phyloP scores from a whole-genome alignment of 805 yeast genomes.

The Candida broadrunensis region DNA sequence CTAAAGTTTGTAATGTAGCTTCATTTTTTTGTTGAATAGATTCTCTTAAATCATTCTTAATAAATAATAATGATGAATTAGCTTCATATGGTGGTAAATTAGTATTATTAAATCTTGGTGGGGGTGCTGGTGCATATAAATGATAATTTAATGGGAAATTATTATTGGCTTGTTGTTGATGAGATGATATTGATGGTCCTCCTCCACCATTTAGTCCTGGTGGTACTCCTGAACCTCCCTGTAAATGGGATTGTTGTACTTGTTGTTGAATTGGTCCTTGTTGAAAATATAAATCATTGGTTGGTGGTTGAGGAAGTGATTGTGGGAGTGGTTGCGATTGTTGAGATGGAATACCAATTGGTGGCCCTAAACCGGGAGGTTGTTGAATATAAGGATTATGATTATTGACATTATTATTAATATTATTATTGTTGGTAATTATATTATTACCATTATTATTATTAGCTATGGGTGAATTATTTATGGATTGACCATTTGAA shows the following conservation, averaged over 20 bases:
- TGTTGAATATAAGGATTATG: constrained; percentile 9
- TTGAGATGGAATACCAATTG: constrained; percentile 7
- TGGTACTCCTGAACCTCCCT: not conserved
- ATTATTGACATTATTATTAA: not conserved
- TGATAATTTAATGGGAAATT: constrained; percentile 71
- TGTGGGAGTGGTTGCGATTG: constrained; percentile 6
- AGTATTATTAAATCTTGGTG: constrained; percentile 60
- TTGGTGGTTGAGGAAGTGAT: constrained; percentile 1
- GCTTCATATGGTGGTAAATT: constrained; percentile 71
- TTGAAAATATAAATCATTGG: constrained; percentile 2
- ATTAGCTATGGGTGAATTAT: not conserved
- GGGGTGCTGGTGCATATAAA: constrained; percentile 86
- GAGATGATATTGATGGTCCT: not conserved
- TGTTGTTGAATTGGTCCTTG: not conserved
- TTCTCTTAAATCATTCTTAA: constrained; percentile 71
- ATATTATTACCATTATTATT: constrained; percentile 9
- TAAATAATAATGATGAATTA: constrained; percentile 64
- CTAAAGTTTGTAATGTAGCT: constrained; percentile 69
- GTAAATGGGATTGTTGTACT: not conserved
- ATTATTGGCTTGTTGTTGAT: constrained; percentile 2
- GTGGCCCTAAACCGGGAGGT: constrained; percentile 10
- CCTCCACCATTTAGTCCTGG: no score
- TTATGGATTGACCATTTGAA: constrained; percentile 2
- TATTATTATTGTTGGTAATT: not conserved
- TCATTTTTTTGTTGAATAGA: constrained; percentile 69